These are phyloP conservation scores for Gaillardinia entomophila DNA, from an alignment of 805 yeast species.

Conservation along the genomic window DNA sequence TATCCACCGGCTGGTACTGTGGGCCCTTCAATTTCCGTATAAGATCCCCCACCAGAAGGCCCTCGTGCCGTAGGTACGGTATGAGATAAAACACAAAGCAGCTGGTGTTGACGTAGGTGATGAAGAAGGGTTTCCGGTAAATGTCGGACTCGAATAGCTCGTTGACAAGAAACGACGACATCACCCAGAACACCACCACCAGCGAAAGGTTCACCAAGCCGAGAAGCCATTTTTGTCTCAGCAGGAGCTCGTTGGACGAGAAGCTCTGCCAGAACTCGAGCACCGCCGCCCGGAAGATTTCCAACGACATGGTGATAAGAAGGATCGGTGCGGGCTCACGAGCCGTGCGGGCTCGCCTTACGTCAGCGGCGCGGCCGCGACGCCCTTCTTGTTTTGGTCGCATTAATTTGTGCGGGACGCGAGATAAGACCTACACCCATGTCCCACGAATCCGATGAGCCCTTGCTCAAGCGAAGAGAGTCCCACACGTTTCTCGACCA, in stretches of 20 bases:
- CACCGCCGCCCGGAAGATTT: constrained; percentile 2
- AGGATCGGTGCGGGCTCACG: no score
- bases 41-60: constrained; percentile 17
- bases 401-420: no score
- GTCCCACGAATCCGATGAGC: no score
- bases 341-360: no score
- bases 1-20: constrained; percentile 18
- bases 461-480: constrained; percentile 7
- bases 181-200: constrained; percentile 86
- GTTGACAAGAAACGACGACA: constrained; percentile 81
- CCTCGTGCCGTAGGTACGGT: constrained; percentile 43
- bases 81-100: constrained; percentile 74
- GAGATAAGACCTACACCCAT: no score
- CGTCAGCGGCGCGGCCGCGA: no score
- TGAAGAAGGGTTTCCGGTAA: constrained; percentile 85
- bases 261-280: constrained; percentile 7
- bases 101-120: constrained; percentile 87
- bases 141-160: constrained; percentile 61
- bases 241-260: constrained; percentile 14
- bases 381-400: no score
- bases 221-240: constrained; percentile 56
- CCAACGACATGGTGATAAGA: no score
- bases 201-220: constrained; percentile 69
- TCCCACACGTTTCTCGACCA: constrained; percentile 20
- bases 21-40: constrained; percentile 16